Conservation (phyloP, 148 eudicot species). For the Selenicereus undatus region DNA sequence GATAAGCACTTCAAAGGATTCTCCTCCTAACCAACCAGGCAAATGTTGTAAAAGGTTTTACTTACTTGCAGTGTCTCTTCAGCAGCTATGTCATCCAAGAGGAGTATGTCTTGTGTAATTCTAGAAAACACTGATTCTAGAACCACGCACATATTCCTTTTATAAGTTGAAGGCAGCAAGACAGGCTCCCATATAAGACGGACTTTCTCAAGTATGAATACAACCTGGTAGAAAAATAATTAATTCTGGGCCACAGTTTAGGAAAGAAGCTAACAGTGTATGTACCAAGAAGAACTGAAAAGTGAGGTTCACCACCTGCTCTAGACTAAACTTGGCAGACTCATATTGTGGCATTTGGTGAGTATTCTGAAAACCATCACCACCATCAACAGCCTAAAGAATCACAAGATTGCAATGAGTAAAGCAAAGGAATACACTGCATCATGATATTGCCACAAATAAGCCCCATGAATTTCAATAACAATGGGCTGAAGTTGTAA, state of each 20-base stretch:
- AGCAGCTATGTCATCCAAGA: constrained; percentile 91
- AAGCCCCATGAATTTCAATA: not conserved
- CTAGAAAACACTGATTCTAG: constrained; percentile 70
- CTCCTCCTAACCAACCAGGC: not conserved
- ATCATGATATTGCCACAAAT: not conserved
- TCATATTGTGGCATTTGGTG: constrained; percentile 71
- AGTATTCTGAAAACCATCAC: constrained; percentile 95
- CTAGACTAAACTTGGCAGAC: constrained; percentile 82
- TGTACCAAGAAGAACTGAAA: not conserved
- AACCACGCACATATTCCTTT: constrained; percentile 67
- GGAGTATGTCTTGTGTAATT: constrained; percentile 75
- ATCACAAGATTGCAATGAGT: constrained; percentile 6
- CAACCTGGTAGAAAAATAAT: constrained; percentile 45
- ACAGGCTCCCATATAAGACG: constrained; percentile 92
- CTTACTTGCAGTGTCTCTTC: constrained; percentile 87
- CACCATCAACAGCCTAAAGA: constrained; percentile 83
- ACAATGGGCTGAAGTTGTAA: no score
- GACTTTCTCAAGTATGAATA: constrained; percentile 86
- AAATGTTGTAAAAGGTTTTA: not conserved
- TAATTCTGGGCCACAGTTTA: not conserved
- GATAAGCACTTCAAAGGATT: not conserved
- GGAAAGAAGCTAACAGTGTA: not conserved
- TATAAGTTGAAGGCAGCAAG: constrained; percentile 66
- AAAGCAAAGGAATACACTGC: not conserved
- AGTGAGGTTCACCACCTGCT: constrained; percentile 51